Base-by-base conservation (phyloP, 2,329 filamentous ascomycete genomes). In the Biscogniauxia marginata region DNA sequence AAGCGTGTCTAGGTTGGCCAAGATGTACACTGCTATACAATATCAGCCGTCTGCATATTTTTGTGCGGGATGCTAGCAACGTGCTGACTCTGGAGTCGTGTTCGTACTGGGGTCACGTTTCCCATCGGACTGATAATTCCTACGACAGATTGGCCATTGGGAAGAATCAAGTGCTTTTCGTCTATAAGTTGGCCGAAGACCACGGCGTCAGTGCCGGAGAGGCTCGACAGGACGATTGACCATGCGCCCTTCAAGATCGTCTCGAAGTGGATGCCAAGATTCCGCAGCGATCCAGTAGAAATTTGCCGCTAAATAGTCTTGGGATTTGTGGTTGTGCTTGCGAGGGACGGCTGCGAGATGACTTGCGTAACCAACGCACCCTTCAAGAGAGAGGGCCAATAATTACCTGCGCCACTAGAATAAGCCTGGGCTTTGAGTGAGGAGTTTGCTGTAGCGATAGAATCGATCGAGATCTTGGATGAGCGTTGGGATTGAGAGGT, bases 221-320 rank as follows among this genome's bases (percentile, higher is more conserved):
- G 68, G 21, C 75, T 79, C 0, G 80, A 78, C 6, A 86, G 74
- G 0, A 81, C 76, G 57, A 82, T 76, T 0, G 81, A 78, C 82
- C 84, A 86, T 0, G 82, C 82, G 0, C 81, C 77, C 65, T 84
- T 84, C 30, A 85, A 72, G 2, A 85, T 75, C 0, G 79, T 78
- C 56, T 82, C 79, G 39, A 81, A 79, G 0, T 74, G 73, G 56
- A 83, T 74, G 7, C 75, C 77, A 3, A 80, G 69, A 34, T 75
- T 75, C 7, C 73, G 63, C 3, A 79, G 65, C 8, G 76, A 73
- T 6, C 73, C 74, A 1, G 79, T 65, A 0, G 75, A 62, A 18
- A 79, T 72, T 19, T 72, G 73, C 53, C 76, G 72, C 3, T 66
- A 67, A 7, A 81, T 55, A 0, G 74, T 77, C 57, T 72, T 75